Base-by-base conservation (phyloP, 1,284 basidiomycete genomes). In the Ceratobasidium sp. region DNA sequence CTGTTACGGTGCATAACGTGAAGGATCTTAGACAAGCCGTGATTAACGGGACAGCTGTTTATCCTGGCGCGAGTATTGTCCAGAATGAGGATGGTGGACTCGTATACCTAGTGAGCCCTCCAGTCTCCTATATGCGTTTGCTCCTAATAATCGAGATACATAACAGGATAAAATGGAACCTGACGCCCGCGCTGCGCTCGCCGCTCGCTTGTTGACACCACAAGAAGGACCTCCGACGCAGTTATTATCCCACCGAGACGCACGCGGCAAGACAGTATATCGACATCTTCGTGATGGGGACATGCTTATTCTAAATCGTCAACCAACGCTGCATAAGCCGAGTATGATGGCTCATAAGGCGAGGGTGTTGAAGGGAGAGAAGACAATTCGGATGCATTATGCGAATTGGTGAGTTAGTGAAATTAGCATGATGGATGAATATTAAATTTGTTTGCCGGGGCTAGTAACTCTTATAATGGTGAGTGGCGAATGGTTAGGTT, bases 291-390 rank as follows among this genome's bases (percentile, higher is more conserved):
- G 90, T 73, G 96, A 99, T 82, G 98, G 98, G 1, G 98, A 99
- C 82, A 93, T 98, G 75, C 86, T 99, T 76, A 94, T 99, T 79
- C 86, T 99, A 72, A 99, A 99, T 82, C 94, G 98, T 77, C 98
- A 99, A 86, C 98, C 98, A 9, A 99, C 98, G 0, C 86, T 99
- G 75, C 98, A 99, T 84, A 99, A 99, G 83, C 97, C 98, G n/a
- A 96, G 94, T 86, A 99, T 99, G 97, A 99, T 99, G 98, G 94
- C 93, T 11, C 98, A 99, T 84, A 93, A 91, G 79, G 98, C 97
- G 29, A 92, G 93, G 77, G 94, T 99, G 19, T 84, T 99, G 77
- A 89, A 91, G 76, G 98, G 97, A 60, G 98, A 99, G 84, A 98
- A 98, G 87, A 99, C 98, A 0, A 99, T 99, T 82, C 91, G 98